Evolutionary conservation across 306 rosid species (phyloP).

Genomic region (Sophora flavescens): DNA sequence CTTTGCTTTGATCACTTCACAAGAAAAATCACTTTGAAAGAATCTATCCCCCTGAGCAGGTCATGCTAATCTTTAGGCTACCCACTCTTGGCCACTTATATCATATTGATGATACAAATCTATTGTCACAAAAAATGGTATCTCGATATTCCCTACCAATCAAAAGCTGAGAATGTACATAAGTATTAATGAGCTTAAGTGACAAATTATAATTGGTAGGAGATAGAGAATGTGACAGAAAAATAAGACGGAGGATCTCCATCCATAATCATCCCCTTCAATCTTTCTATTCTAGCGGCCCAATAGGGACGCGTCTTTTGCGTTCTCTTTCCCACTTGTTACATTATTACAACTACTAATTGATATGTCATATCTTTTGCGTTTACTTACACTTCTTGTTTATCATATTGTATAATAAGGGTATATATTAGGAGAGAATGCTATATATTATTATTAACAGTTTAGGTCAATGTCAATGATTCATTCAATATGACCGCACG

Average conservation of each 20-base stretch:
- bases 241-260: too few species aligned
- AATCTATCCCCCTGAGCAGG: too few species aligned
- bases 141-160: too few species aligned
- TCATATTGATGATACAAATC: too few species aligned
- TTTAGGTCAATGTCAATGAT: not conserved
- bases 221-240: too few species aligned
- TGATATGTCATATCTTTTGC: not conserved
- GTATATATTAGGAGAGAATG: too few species aligned
- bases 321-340: slow-evolving; percentile 28
- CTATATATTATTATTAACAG: not conserved
- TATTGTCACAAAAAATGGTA: too few species aligned
- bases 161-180: too few species aligned
- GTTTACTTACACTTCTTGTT: slow-evolving; percentile 1
- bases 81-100: slow-evolving; percentile 20
- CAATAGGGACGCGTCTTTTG: not conserved
- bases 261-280: not conserved
- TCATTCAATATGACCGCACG: not conserved
- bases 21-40: too few species aligned
- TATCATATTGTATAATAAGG: not conserved
- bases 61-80: not conserved
- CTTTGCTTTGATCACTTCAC: too few species aligned
- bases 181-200: too few species aligned
- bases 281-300: slow-evolving; percentile 21
- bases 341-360: not conserved
- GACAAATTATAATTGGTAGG: too few species aligned